Conservation (phyloP, 352 stramenopile species). For the Saprolegnia diclina region DNA sequence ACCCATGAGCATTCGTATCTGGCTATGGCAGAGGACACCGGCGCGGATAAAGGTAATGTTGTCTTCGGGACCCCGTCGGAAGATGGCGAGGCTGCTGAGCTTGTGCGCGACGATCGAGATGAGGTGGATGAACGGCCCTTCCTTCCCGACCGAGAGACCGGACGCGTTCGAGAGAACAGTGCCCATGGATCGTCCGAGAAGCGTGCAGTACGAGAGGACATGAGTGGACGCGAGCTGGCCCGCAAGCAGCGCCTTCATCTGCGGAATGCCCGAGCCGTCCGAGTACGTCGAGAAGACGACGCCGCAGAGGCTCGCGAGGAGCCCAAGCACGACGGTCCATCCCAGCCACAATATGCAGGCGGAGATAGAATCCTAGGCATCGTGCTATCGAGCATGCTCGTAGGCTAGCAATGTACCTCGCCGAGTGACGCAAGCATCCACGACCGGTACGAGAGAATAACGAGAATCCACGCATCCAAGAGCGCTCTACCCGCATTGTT, state of each 20-base stretch:
- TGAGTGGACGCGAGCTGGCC: slow-evolving; percentile 34
- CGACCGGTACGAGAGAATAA: slow-evolving; percentile 53
- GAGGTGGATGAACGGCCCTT: slow-evolving; percentile 70
- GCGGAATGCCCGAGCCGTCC: slow-evolving; percentile 71
- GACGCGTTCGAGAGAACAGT: slow-evolving; percentile 60
- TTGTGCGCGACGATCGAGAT: slow-evolving; percentile 68
- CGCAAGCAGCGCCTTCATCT: slow-evolving; percentile 65
- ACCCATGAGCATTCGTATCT: slow-evolving; percentile 1
- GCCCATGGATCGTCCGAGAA: slow-evolving; percentile 60
- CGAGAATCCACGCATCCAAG: slow-evolving; percentile 60
- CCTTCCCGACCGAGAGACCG: slow-evolving; percentile 58
- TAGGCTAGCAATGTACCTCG: slow-evolving; percentile 15
- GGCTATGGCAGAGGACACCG: slow-evolving; percentile 28
- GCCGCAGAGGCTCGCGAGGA: slow-evolving; percentile 54
- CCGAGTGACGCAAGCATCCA: slow-evolving; percentile 51
- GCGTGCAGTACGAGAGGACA: slow-evolving; percentile 52
- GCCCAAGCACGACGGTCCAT: slow-evolving; percentile 48
- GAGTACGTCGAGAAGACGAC: slow-evolving; percentile 56
- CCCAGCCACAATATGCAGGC: slow-evolving; percentile 60
- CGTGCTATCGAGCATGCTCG: neutral
- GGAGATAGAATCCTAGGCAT: slow-evolving; percentile 39
- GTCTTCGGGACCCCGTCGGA: slow-evolving; percentile 59
- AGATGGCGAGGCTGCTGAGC: slow-evolving; percentile 55
- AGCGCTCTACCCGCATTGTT: slow-evolving; percentile 36
- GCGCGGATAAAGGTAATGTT: slow-evolving; percentile 66